Evolutionary conservation across 306 rosid genomes (phyloP).

Genomic region (Acacia crassicarpa): DNA sequence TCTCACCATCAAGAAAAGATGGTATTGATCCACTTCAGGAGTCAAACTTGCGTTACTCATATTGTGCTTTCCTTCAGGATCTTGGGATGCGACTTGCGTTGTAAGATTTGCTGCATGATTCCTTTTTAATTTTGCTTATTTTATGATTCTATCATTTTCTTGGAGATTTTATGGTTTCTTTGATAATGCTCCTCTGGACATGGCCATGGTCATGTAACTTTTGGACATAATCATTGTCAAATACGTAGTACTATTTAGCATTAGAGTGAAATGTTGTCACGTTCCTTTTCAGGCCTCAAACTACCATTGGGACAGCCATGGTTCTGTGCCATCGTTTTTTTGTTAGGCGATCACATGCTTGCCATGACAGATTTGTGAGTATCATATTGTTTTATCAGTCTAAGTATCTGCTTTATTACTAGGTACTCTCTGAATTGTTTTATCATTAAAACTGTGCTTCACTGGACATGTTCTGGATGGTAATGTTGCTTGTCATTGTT

Average conservation of each 20-base stretch:
- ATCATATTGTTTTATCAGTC: not conserved
- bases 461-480: not conserved
- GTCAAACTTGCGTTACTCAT: constrained; percentile 63
- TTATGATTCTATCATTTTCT: not conserved
- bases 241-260: not conserved
- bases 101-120: constrained; percentile 44
- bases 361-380: constrained; percentile 85
- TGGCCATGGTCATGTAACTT: not conserved
- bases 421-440: not conserved
- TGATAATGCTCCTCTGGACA: not conserved
- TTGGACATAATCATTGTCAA: not conserved
- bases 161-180: constrained; percentile 4
- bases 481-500: not conserved
- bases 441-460: not conserved
- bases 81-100: constrained; percentile 69
- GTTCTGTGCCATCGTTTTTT: constrained; percentile 84
- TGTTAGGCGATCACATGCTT: constrained; percentile 70
- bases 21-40: constrained; percentile 72
- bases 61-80: constrained; percentile 72
- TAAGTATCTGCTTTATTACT: not conserved
- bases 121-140: not conserved
- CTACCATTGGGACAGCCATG: constrained; percentile 79
- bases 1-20: constrained; percentile 77
- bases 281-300: constrained; percentile 67
- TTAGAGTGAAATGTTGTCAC: constrained; percentile 21